Evolutionary conservation across 805 yeast species (phyloP).

Genomic region (Kurtzmaniella cleridarum): DNA sequence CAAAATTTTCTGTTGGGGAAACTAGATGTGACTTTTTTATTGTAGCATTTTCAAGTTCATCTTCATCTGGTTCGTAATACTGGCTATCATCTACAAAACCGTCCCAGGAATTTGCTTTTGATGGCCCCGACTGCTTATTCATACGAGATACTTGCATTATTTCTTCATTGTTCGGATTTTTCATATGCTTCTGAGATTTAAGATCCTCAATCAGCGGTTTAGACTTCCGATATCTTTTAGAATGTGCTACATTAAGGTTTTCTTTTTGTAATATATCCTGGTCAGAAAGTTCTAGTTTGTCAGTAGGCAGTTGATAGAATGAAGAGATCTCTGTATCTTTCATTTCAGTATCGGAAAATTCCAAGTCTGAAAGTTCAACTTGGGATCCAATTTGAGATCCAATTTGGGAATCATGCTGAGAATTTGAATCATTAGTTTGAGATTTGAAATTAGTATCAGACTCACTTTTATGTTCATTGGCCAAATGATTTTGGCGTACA

Average conservation of each 20-base stretch:
- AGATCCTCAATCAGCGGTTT: too few species aligned
- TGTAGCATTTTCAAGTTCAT: not conserved
- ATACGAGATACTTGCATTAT: too few species aligned
- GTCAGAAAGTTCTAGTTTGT: too few species aligned
- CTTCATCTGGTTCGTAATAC: conserved; percentile 5
- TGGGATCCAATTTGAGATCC: not conserved
- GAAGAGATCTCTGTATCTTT: too few species aligned
- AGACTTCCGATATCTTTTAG: too few species aligned
- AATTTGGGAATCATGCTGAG: not conserved
- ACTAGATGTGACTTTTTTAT: not conserved
- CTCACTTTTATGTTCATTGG: too few species aligned
- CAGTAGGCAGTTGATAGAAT: too few species aligned
- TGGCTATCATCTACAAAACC: conserved; percentile 17
- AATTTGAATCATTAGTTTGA: not conserved
- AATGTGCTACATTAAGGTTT: too few species aligned
- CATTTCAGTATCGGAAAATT: too few species aligned
- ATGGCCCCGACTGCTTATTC: too few species aligned
- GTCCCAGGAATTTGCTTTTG: conserved; percentile 6
- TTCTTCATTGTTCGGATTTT: conserved; percentile 1
- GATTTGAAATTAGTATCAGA: not conserved
- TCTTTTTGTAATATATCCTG: too few species aligned
- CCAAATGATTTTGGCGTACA: conserved; percentile 5
- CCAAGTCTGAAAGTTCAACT: too few species aligned
- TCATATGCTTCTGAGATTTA: conserved; percentile 1
- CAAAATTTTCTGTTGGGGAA: not conserved